Conservation (phyloP, 495 filamentous ascomycete genomes). For the Trichoderma virens region DNA sequence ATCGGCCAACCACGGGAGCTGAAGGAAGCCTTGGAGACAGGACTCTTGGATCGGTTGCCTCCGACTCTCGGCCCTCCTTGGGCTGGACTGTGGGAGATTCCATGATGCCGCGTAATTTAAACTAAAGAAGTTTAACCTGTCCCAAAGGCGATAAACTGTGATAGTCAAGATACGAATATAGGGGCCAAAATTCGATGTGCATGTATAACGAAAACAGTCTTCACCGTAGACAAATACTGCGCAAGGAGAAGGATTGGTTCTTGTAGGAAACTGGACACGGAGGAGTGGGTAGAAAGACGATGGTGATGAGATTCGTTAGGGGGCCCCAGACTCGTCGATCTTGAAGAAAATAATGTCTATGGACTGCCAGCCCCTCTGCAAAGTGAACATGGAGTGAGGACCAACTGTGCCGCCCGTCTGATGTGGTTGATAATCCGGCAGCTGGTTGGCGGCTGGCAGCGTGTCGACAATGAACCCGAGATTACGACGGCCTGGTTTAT, state of each 20-base stretch:
- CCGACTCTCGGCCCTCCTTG: not conserved
- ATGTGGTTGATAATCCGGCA: not conserved
- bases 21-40: not conserved
- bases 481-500: not conserved
- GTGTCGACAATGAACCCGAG: not conserved
- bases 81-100: not conserved
- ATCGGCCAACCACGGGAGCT: not conserved
- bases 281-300: no score
- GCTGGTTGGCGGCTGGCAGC: not conserved
- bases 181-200: no score
- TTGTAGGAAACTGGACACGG: no score
- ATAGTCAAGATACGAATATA: not conserved
- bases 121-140: not conserved
- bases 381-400: not conserved
- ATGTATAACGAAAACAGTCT: no score
- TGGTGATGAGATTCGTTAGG: no score
- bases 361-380: not conserved
- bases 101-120: not conserved
- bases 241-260: no score
- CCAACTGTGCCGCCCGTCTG: not conserved
- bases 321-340: no score
- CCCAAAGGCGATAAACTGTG: not conserved
- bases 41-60: not conserved
- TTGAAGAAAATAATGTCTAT: not conserved
- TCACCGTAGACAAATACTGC: no score